Evolutionary conservation across 768 basidiomycete species (phyloP).

Genomic region (Macrolepiota fuliginosa): DNA sequence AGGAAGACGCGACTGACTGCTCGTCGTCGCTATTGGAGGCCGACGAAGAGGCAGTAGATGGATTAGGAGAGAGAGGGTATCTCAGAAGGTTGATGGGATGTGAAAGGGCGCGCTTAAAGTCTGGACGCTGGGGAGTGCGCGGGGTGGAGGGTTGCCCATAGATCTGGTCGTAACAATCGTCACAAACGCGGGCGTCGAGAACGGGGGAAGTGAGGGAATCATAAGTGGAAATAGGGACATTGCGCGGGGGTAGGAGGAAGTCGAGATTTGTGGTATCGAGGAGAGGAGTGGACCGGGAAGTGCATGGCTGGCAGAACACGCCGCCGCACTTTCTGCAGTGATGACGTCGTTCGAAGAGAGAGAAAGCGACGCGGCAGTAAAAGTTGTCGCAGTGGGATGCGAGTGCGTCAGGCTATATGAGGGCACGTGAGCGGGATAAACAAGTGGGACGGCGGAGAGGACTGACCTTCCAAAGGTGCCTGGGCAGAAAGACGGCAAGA

Average conservation of each 20-base stretch:
- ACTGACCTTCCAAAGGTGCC: slow-evolving; percentile 71
- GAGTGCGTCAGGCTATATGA: slow-evolving; percentile 55
- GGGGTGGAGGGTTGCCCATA: slow-evolving; percentile 53
- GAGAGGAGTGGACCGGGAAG: slow-evolving; percentile 55
- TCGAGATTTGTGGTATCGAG: slow-evolving; percentile 70
- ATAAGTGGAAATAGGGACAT: slow-evolving; percentile 55
- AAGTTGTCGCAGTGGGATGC: slow-evolving; percentile 72
- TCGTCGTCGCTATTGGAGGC: slow-evolving; percentile 23
- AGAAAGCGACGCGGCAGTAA: slow-evolving; percentile 62
- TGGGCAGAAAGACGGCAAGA: slow-evolving; percentile 71
- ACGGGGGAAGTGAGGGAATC: slow-evolving; percentile 63
- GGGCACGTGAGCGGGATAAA: slow-evolving; percentile 18
- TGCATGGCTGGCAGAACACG: slow-evolving; percentile 67
- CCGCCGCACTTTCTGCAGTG: slow-evolving; percentile 87
- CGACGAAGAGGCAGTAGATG: slow-evolving; percentile 23
- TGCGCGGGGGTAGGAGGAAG: slow-evolving; percentile 71
- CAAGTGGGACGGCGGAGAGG: slow-evolving; percentile 5
- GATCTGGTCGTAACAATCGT: slow-evolving; percentile 75
- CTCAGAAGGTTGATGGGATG: slow-evolving; percentile 39
- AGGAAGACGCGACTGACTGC: slow-evolving; percentile 29
- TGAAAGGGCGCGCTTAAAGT: slow-evolving; percentile 32
- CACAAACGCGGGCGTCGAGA: slow-evolving; percentile 61
- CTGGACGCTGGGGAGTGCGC: slow-evolving; percentile 34
- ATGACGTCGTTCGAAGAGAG: slow-evolving; percentile 72
- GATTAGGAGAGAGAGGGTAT: slow-evolving; percentile 30